Evolutionary conservation across 495 filamentous ascomycete species (phyloP).

Genomic region (Penicillium verhagenii): DNA sequence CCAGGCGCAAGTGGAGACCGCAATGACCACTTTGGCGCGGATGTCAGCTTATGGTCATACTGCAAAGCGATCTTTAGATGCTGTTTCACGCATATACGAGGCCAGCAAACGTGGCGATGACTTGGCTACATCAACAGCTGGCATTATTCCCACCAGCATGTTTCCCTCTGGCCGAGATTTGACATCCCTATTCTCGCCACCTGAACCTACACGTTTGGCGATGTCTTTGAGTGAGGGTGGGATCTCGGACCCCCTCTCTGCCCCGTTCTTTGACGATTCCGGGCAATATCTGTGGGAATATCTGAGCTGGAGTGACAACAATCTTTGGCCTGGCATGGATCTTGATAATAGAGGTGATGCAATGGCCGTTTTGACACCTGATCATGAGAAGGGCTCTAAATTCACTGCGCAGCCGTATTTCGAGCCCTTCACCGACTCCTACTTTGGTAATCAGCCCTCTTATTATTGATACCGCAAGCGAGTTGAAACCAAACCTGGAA

Average conservation of each 20-base stretch:
- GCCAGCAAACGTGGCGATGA: constrained; percentile 46
- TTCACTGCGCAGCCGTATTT: constrained; percentile 29
- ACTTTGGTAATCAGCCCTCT: constrained; percentile 29
- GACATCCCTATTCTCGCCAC: constrained; percentile 15
- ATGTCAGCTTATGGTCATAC: constrained; percentile 71
- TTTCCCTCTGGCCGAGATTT: constrained; percentile 25
- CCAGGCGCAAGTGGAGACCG: constrained; percentile 61
- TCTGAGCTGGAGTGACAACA: constrained; percentile 43
- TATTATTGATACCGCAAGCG: constrained; percentile 11
- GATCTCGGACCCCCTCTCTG: constrained; percentile 26
- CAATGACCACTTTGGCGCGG: constrained; percentile 64
- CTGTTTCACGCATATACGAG: constrained; percentile 68
- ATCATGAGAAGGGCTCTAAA: constrained; percentile 32
- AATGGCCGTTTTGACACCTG: constrained; percentile 25
- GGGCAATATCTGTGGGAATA: constrained; percentile 46
- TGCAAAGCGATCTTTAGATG: constrained; percentile 65
- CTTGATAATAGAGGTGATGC: constrained; percentile 27
- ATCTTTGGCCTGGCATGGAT: constrained; percentile 37
- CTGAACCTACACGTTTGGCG: constrained; percentile 18
- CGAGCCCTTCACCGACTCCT: constrained; percentile 28
- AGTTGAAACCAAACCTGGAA: not conserved
- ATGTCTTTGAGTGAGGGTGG: constrained; percentile 25
- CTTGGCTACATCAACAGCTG: constrained; percentile 6
- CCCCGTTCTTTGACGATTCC: constrained; percentile 34
- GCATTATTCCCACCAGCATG: not conserved